A percentile compares a stretch with the other conserved stretches of the same genome.
phyloP scores from a whole-genome alignment of 306 rosid genomes.

The Medicago ruthenica region DNA sequence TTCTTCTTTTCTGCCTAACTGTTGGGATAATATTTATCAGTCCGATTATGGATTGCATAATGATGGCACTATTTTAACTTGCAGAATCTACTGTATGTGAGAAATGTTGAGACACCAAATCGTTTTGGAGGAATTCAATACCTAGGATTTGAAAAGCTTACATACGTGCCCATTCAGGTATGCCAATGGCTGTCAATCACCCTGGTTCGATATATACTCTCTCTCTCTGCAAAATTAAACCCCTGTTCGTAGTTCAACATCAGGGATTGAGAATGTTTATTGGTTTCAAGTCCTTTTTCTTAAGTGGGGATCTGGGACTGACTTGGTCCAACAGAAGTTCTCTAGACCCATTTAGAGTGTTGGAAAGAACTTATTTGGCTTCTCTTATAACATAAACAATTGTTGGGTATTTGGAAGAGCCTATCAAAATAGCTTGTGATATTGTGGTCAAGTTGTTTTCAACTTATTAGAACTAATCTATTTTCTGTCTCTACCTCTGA shows the following conservation, averaged over 20 bases:
- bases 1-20: constrained; percentile 23
- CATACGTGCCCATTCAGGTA: constrained; percentile 94
- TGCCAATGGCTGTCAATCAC: constrained; percentile 29
- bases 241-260: constrained; percentile 8
- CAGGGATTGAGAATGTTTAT: constrained; percentile 31
- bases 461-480: background rate
- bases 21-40: constrained; percentile 23
- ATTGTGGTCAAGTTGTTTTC: background rate
- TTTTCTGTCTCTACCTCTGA: background rate
- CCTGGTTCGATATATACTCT: background rate
- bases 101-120: constrained; percentile 67
- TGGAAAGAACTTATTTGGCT: background rate
- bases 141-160: constrained; percentile 90
- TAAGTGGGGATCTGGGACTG: background rate
- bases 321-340: background rate
- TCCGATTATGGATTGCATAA: constrained; percentile 27
- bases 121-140: constrained; percentile 83
- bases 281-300: constrained; percentile 5
- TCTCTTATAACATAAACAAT: background rate
- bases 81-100: constrained; percentile 89
- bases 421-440: background rate
- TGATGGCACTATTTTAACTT: constrained; percentile 44
- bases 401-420: background rate
- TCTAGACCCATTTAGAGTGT: background rate
- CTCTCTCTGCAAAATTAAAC: background rate